Base-by-base conservation (phyloP, 2,329 filamentous ascomycete species). In the Thyridium curvatum region DNA sequence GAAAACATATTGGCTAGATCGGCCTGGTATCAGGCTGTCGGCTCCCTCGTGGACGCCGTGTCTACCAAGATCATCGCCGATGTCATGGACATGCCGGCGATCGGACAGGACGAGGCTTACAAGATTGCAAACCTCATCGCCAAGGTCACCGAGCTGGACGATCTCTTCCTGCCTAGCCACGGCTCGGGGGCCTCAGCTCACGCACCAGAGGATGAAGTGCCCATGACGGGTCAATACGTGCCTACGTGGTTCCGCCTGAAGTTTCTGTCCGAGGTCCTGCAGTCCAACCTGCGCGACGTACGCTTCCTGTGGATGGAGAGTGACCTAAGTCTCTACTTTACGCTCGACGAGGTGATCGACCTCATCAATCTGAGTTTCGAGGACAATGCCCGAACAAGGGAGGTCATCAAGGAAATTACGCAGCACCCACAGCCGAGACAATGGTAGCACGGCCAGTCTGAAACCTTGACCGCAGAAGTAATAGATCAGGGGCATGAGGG, bases 201-300 rank as follows among this genome's bases (percentile, higher is more conserved):
- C 12, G 46, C 51, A 3, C 47, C 41, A 6, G 55, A 53, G 16
- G 64, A 65, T 4, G 66, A 69, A 28, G 56, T 77, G 2, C 74
- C 77, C 4, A 58, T 66, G 4, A 82, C 79, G 28, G 67, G 74
- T 3, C 75, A 82, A 51, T 82, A 80, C 46, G 76, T 77, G 4
- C 64, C 69, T 3, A 70, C 68, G 35, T 84, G 79, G 79, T 63
- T 83, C 41, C 69, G 78, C 35, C 66, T 84, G 42, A 77, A 82
- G 57, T 83, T 76, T 48, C 63, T 84, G 14, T 73, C 72, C 45
- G 74, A 83, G 54, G 72, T 83, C 18, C 62, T 84, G 46, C 79
- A 84, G 61, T 81, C 77, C 48, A 82, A 83, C 50, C 62, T 83
- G 38, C 73, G 72, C 45, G 79, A 83, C 45, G 73, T 84, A 40